Conservation (phyloP, 768 basidiomycete species). For the Leccinum broughii region DNA sequence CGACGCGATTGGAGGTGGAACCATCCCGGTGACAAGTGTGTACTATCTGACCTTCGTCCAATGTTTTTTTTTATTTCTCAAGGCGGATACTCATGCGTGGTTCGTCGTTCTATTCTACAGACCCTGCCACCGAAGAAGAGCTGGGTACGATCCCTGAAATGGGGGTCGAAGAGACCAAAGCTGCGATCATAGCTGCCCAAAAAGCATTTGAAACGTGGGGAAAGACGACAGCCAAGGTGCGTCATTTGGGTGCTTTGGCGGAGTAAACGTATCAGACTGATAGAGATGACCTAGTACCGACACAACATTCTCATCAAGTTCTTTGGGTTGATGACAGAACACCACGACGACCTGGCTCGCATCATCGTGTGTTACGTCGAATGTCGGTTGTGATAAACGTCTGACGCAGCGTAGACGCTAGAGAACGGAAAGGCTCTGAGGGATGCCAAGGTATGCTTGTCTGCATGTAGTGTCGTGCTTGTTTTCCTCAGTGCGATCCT, state of each 20-base stretch:
- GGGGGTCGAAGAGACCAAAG: slow-evolving; percentile 78
- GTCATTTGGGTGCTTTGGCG: not conserved
- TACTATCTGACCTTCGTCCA: not conserved
- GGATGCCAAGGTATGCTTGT: slow-evolving; percentile 66
- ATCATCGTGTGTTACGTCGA: slow-evolving; percentile 63
- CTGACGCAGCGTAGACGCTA: slow-evolving; percentile 57
- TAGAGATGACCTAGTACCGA: slow-evolving; percentile 51
- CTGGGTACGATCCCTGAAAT: slow-evolving; percentile 90
- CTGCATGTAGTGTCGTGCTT: not conserved
- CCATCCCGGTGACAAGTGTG: slow-evolving; percentile 76
- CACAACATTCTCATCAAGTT: slow-evolving; percentile 85
- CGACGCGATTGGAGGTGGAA: slow-evolving; percentile 71
- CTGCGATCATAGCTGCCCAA: slow-evolving; percentile 80
- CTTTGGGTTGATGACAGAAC: slow-evolving; percentile 73
- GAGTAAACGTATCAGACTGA: not conserved
- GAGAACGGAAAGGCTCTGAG: slow-evolving; percentile 94
- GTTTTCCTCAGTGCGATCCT: not conserved
- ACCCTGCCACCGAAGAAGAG: slow-evolving; percentile 83
- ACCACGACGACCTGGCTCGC: slow-evolving; percentile 83
- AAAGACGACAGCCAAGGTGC: slow-evolving; percentile 83
- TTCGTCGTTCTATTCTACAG: slow-evolving; percentile 39
- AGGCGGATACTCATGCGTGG: not conserved
- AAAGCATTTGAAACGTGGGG: slow-evolving; percentile 85
- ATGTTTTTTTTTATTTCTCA: not conserved
- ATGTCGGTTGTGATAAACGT: slow-evolving; percentile 3